Percentiles rank a stretch among this genome's conserved stretches.
These are phyloP conservation scores for Podospora tetraspora DNA, from an alignment of 495 filamentous ascomycete species.

Conservation along the genomic window DNA sequence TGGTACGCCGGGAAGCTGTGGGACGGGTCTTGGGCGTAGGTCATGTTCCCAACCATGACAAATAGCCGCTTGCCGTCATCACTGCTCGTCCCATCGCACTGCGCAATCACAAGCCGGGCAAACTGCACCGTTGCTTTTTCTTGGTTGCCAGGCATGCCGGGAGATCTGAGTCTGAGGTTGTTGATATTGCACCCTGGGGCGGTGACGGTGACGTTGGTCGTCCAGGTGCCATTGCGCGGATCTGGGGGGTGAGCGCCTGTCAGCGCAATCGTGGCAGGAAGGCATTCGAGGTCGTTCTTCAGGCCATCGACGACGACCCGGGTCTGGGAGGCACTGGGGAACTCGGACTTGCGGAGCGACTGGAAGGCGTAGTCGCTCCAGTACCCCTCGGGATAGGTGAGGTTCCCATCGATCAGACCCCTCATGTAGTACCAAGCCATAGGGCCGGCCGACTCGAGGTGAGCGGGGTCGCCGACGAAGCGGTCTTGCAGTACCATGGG, in stretches of 20 bases:
- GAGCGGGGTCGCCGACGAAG: not conserved
- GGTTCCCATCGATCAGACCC: constrained; percentile 1
- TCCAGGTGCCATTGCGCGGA: not conserved
- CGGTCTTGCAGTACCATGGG: constrained; percentile 2
- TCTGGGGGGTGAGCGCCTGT: not conserved
- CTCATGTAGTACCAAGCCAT: constrained; percentile 4
- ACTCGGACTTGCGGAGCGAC: not conserved
- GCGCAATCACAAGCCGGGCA: not conserved
- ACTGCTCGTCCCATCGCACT: constrained; percentile 1
- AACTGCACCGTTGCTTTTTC: not conserved
- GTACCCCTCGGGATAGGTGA: constrained; percentile 7
- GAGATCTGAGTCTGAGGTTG: not conserved
- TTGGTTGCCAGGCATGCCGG: too few relatives aligned
- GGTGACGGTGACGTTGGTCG: constrained; percentile 6
- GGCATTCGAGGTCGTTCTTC: constrained; percentile 8
- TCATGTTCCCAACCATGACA: constrained; percentile 2
- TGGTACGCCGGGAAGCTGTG: not conserved
- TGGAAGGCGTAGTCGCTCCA: constrained; percentile 11
- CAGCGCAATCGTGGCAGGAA: not conserved
- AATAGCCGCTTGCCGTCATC: constrained; percentile 5
- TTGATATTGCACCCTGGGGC: constrained; percentile 7
- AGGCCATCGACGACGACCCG: constrained; percentile 8
- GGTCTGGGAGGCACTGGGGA: not conserved
- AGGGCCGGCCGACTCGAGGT: not conserved
- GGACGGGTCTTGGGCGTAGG: not conserved